These are phyloP conservation scores for Tolypocladium amazonense DNA, from an alignment of 2,329 filamentous ascomycete species.

Conservation along the genomic window DNA sequence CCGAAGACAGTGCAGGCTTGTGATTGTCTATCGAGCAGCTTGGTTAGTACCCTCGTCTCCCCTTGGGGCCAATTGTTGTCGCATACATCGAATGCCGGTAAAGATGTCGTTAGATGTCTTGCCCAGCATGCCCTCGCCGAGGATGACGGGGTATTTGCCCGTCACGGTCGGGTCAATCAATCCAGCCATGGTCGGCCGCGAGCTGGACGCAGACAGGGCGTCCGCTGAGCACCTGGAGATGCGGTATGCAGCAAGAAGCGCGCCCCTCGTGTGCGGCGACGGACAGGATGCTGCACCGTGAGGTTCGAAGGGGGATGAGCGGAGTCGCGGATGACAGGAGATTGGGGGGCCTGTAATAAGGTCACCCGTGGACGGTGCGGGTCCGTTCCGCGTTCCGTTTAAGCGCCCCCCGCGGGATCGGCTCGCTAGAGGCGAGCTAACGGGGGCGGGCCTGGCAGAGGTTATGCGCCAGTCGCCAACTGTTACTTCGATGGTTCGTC, in stretches of 20 bases:
- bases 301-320: neutral
- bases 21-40: slow-evolving; percentile 42
- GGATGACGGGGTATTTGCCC: slow-evolving; percentile 51
- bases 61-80: neutral
- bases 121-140: slow-evolving; percentile 50
- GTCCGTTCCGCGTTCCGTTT: neutral
- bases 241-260: neutral
- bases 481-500: no score
- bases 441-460: neutral
- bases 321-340: neutral
- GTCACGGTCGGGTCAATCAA: slow-evolving; percentile 49
- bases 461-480: no score
- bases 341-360: neutral
- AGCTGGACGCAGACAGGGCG: neutral
- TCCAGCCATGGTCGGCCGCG: slow-evolving; percentile 17
- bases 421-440: neutral
- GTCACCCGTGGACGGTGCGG: neutral
- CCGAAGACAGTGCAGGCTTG: slow-evolving; percentile 42
- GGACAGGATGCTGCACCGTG: neutral
- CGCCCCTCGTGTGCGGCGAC: neutral
- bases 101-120: slow-evolving; percentile 46
- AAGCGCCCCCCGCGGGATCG: neutral
- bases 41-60: neutral
- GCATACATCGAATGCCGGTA: slow-evolving; percentile 49
- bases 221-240: neutral